A percentile compares a stretch with the other conserved stretches of the same genome.
Evolutionary conservation across 306 rosid species (phyloP).

Genomic region (Vachellia pachyceras): DNA sequence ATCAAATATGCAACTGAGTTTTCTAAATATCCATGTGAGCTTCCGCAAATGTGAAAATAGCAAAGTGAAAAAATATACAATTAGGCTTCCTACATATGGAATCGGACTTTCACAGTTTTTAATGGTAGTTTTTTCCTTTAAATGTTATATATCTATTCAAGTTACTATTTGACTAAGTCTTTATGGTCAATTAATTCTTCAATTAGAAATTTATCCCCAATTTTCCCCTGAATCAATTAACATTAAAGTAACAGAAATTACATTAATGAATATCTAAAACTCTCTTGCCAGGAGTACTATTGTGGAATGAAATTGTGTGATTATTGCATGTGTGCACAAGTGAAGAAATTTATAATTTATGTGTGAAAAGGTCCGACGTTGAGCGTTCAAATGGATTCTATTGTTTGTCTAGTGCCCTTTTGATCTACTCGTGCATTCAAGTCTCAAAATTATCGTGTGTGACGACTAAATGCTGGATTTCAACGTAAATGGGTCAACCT

Average conservation of each 20-base stretch:
- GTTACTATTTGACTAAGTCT: no score
- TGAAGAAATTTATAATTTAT: not conserved
- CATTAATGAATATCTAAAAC: not conserved
- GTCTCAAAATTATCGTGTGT: not conserved
- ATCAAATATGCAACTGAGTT: no score
- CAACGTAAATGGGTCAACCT: not conserved
- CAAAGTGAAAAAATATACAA: no score
- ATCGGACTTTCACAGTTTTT: no score
- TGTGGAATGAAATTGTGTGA: not conserved
- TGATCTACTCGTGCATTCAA: not conserved
- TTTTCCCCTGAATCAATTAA: no score
- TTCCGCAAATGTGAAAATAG: no score
- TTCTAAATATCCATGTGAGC: no score
- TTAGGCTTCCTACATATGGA: no score
- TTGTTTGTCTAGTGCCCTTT: not conserved
- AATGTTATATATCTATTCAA: no score
- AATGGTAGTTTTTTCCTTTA: no score
- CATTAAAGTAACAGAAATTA: not conserved
- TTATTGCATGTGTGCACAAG: not conserved
- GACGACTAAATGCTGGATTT: not conserved
- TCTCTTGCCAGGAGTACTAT: not conserved
- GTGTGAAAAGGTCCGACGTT: not conserved
- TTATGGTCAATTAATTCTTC: no score
- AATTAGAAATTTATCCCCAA: no score
- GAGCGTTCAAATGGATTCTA: not conserved